Percentiles rank a stretch among this genome's conserved stretches.
Conservation (phyloP, 1,284 basidiomycete genomes). For the Boletus smithii region DNA sequence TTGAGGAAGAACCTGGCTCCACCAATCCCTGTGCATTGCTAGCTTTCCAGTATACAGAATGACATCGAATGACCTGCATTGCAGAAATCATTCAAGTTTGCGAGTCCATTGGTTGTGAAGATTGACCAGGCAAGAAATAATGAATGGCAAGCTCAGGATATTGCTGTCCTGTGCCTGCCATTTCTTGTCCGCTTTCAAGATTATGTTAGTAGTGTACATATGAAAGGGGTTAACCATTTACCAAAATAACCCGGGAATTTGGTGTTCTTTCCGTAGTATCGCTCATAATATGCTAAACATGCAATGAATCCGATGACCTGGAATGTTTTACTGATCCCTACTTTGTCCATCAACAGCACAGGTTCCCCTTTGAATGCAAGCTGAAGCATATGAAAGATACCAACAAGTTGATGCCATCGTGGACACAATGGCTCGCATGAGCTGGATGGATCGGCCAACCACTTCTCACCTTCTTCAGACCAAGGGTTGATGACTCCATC, state of each 20-base stretch:
- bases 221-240: not conserved
- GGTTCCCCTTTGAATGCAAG: not conserved
- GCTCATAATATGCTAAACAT: not conserved
- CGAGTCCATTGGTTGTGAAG: not conserved
- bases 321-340: constrained; percentile 15
- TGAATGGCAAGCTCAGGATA: not conserved
- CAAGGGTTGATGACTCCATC: constrained; percentile 8
- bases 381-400: constrained; percentile 15
- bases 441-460: not conserved
- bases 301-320: constrained; percentile 13
- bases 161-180: not conserved
- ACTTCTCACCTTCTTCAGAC: constrained; percentile 8
- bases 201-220: too few relatives aligned
- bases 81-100: not conserved
- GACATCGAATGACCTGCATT: not conserved
- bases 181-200: not conserved
- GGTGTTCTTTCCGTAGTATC: not conserved
- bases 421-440: not conserved
- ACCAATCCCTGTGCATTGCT: not conserved
- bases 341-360: constrained; percentile 14
- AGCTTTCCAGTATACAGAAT: not conserved
- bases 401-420: constrained; percentile 18
- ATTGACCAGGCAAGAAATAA: not conserved
- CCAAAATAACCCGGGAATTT: constrained; percentile 5
- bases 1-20: not conserved